Percentiles rank a stretch among this genome's conserved stretches.
These are phyloP conservation scores for Schizochytrium sp. DNA, from an alignment of 108 stramenopile species.

Conservation along the genomic window DNA sequence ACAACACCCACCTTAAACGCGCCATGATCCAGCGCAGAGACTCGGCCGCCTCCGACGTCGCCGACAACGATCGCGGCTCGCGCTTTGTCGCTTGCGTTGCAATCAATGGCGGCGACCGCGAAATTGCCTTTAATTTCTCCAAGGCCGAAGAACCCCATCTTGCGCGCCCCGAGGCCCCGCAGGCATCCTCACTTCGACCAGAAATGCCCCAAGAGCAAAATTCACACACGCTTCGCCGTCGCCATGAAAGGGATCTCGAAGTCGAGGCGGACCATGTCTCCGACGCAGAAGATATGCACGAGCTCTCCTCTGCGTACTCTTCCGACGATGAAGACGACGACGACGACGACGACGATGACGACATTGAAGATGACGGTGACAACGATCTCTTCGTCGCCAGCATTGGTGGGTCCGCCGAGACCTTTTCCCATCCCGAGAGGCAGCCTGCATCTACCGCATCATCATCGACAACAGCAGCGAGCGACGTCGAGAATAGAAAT, in stretches of 20 bases:
- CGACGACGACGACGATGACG: background rate
- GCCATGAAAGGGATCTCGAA: too few species aligned
- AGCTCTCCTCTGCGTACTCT: background rate
- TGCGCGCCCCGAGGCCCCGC: background rate
- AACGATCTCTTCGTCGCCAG: too few species aligned
- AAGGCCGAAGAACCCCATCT: background rate
- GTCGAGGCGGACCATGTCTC: too few species aligned
- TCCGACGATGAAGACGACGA: background rate
- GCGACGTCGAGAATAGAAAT: too few species aligned
- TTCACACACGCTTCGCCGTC: background rate
- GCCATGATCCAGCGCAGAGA: constrained; percentile 9
- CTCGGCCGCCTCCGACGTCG: background rate
- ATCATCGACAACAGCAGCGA: too few species aligned
- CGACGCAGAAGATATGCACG: background rate
- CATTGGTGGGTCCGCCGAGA: too few species aligned
- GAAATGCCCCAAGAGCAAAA: background rate
- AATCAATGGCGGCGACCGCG: background rate
- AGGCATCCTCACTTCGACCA: background rate
- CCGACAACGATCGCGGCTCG: background rate
- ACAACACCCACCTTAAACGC: background rate
- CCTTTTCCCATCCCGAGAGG: too few species aligned
- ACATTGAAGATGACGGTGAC: too few species aligned
- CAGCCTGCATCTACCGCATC: too few species aligned
- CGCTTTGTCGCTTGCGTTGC: background rate
- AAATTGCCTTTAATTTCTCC: constrained; percentile 11